Base-by-base conservation (phyloP, 768 basidiomycete species). In the Mycena polygramma region DNA sequence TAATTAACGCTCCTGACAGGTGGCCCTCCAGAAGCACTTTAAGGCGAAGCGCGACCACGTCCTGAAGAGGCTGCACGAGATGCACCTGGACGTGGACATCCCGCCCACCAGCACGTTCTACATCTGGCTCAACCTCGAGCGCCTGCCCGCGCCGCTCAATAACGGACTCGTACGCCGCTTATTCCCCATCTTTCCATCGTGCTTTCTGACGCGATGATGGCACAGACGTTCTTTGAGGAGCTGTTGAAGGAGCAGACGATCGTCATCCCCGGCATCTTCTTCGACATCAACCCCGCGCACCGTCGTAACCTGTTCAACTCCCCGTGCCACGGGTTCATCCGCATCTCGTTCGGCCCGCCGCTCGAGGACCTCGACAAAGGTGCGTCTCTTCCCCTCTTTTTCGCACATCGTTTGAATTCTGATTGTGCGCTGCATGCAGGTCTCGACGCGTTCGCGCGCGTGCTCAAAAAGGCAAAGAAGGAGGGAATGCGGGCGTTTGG, bases 11-110 rank as follows among this genome's bases (percentile, higher is more conserved):
- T 19, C 49, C 13, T 15, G n/a, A 9, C 17, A 92, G 90, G 74
- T 92, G 60, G 92, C 95, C 4, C 88, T 97, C 19, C 96, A 97
- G 80, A 92, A 86, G 75, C 95, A 96, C 80, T 98, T 98, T 87
- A 93, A 95, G 80, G 82, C 81, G 68, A 98, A 98, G 83, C 90
- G 97, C 36, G 95, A 98, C 79, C 92, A 97, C 69, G 92, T 97
- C 46, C 89, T 98, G 24, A 81, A 86, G 60, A 89, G 97, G n/a
- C 88, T 98, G 69, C 88, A 90, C 67, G 85, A 88, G 46, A 87
- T 98, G 65, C 92, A 90, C 52, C 85, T 98, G 26, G 90, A 92
- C 58, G 94, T 98, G 53, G 84, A 88, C 54, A 81, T 94, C 63
- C 92, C 92, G 49, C 95, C 94, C 8, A 83, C 83, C 22, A 90